Base-by-base conservation (phyloP, 2,329 filamentous ascomycete genomes). In the Fusarium vanettenii region DNA sequence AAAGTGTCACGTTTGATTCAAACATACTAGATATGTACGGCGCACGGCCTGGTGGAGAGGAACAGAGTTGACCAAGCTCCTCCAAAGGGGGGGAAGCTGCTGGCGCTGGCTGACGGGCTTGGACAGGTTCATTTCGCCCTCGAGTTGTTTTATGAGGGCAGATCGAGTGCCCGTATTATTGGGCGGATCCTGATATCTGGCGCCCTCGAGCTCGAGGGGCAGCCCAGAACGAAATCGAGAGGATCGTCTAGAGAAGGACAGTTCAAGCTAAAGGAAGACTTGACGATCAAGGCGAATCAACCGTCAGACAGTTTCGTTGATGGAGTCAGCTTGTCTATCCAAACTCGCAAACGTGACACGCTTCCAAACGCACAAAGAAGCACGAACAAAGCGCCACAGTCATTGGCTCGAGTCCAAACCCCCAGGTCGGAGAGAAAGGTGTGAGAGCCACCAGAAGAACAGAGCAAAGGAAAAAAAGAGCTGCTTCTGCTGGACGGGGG, bases 331-430 rank as follows among this genome's bases (percentile, higher is more conserved):
- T 25, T 57, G 20, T 35, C 55, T 35, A 57, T 35, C 20, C 31
- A 14, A 39, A 37, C 14, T 37, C 31, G 60, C 67, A 74, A 72
- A 69, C 37, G 57, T 74, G 72, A 74, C 68, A 74, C 71, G 64
- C 71, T 72, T 69, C 59, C 59, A 35, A 29, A 48, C 29, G 43
- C 41, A 72, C 67, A 71, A 67, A 68, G 52, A 73, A 18, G 35
- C 60, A 74, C 37, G 64, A 37, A 69, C 72, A 65, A 50, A 65
- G 41, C 59, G 62, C 35, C 37, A 59, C 31, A 43, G 22, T 66
- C 56, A 72, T 74, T 74, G 71, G 67, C 43, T 60, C 71, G 22
- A 72, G 67, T 52, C 37, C 48, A 43, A 37, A 18, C 63, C 52
- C 64, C 52, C 64, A 45, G 73, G 62, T 71, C 35, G 60, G 67